Base-by-base conservation (phyloP, 2,329 filamentous ascomycete genomes). In the Hymenoscyphus repandus region DNA sequence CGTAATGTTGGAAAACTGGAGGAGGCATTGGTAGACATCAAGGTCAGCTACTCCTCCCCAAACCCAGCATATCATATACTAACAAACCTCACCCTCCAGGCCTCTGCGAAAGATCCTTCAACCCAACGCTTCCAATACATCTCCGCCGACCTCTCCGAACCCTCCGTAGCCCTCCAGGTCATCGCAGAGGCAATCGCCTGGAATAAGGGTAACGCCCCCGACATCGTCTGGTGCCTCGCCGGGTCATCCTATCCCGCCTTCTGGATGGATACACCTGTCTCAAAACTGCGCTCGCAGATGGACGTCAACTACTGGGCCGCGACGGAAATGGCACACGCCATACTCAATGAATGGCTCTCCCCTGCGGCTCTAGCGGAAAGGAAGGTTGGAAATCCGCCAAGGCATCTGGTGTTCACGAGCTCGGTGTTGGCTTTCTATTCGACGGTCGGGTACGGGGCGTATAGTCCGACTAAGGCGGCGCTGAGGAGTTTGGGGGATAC, bases 211-310 rank as follows among this genome's bases (percentile, higher is more conserved):
- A 68, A 73, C 20, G 69, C 83, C 27, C 88, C 89, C 0, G 92
- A 97, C 66, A 77, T 96, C 50, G 87, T 97, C 32, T 97, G 93
- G 90, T 91, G 89, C 66, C 79, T 90, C 45, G 92, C 92, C 2
- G 92, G 92, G 53, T 75, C 80, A 57, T 80, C 87, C 5, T 76
- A 74, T 13, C 91, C 91, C 0, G 77, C 80, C 33, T 84, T 95
- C 54, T 95, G 92, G 72, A 69, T 88, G 58, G 88, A 96, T 54
- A 82, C 82, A 36, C 77, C 86, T 7, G 73, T 88, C 47, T 72
- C 82, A 6, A 79, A 78, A 10, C 73, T 90, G 58, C 79, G 85
- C 38, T 74, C 77, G 57, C 89, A 95, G 68, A 96, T 96, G 89
- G 89, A 96, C 64, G 80, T 92, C 60, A 92, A 96, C 71, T 97